Evolutionary conservation across 2,329 filamentous ascomycete species (phyloP), one percentile per base, ranked within the genome.

Genomic region (Grosmannia huntii): DNA sequence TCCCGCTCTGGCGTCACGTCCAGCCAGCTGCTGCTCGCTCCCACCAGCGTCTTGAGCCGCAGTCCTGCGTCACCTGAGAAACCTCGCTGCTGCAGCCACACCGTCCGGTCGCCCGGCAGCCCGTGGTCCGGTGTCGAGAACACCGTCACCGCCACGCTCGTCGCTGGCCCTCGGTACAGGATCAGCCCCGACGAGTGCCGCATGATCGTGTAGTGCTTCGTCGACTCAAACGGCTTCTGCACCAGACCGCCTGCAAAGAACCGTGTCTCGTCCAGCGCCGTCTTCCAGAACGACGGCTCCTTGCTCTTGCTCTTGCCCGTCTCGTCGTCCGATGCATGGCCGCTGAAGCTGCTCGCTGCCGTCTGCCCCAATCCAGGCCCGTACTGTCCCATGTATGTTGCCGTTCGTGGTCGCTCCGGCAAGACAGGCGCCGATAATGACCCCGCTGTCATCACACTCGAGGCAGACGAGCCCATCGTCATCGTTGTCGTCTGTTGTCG

Each of bases 81-180:
- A 2, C 85, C 86, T 62, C 83, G 85, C 60, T 77, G 77, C 70
- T 89, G 85, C 28, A 89, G 71, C 82, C 83, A 89, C 16, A 88
- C 67, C 0, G 80, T 81, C 7, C 85, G 76, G 27, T 79, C 76
- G 0, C 70, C 57, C 0, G 85, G 82, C 0, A 88, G 67, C 0
- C 78, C 76, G 2, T 71, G 69, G 61, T 85, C 79, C 0, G 77
- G 60, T 1, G 65, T 62, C 59, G 76, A 78, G 64, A 89, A 83
- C 53, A 88, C 75, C 2, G 84, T 84, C 46, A 89, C 74, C 4
- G 80, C 75, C 5, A 89, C 74, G 9, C 79, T 82, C 0, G 86
- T 89, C 4, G 75, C 73, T 1, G 81, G 77, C 0, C 86, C 86
- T 36, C 79, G 79, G 65, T 87, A 89, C 70, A 84, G 84, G 12